A percentile compares a stretch with the other conserved stretches of the same genome.
Conservation (phyloP, 2,329 filamentous ascomycete genomes). For the Colletotrichum sp. region DNA sequence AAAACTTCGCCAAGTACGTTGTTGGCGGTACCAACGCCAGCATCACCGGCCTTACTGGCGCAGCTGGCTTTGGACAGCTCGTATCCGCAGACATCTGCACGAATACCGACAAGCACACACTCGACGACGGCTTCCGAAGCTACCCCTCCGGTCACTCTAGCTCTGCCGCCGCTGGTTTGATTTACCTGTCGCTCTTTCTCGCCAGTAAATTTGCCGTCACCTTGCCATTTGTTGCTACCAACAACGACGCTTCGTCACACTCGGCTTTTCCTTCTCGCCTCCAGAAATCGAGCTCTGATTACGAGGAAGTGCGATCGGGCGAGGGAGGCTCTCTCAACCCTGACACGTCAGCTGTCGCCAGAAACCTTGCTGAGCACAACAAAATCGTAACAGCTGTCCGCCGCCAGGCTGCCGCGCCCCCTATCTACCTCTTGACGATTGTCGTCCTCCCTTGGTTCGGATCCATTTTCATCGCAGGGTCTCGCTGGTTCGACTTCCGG, state of each 20-base stretch:
- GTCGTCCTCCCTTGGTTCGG: slow-evolving; percentile 73
- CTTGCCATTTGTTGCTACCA: slow-evolving; percentile 69
- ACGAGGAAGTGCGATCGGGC: slow-evolving; percentile 31
- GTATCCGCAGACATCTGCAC: slow-evolving; percentile 80
- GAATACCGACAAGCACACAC: slow-evolving; percentile 62
- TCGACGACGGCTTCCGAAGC: slow-evolving; percentile 83
- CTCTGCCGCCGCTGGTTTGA: slow-evolving; percentile 77
- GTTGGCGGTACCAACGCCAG: slow-evolving; percentile 57
- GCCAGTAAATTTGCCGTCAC: slow-evolving; percentile 81
- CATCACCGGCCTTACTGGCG: slow-evolving; percentile 24
- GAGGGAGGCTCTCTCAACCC: slow-evolving; percentile 10
- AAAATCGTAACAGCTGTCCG: slow-evolving; percentile 59
- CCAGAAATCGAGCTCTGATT: slow-evolving; percentile 44
- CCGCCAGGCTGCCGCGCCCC: slow-evolving; percentile 80
- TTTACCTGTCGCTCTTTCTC: slow-evolving; percentile 87
- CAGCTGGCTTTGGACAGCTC: slow-evolving; percentile 61
- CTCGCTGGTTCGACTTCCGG: slow-evolving; percentile 85
- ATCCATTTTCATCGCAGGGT: slow-evolving; percentile 82
- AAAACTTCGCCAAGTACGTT: slow-evolving; percentile 61
- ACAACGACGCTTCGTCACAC: slow-evolving; percentile 50
- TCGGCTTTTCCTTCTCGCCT: slow-evolving; percentile 80
- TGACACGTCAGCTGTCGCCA: slow-evolving; percentile 23
- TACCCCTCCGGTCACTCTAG: slow-evolving; percentile 66
- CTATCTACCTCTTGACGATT: slow-evolving; percentile 76
- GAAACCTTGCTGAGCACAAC: slow-evolving; percentile 37